Percentiles rank a stretch among this genome's conserved stretches.
These are phyloP conservation scores for Nakaseomyces nivariensis DNA, from an alignment of 1,139 yeast species.

Conservation along the genomic window DNA sequence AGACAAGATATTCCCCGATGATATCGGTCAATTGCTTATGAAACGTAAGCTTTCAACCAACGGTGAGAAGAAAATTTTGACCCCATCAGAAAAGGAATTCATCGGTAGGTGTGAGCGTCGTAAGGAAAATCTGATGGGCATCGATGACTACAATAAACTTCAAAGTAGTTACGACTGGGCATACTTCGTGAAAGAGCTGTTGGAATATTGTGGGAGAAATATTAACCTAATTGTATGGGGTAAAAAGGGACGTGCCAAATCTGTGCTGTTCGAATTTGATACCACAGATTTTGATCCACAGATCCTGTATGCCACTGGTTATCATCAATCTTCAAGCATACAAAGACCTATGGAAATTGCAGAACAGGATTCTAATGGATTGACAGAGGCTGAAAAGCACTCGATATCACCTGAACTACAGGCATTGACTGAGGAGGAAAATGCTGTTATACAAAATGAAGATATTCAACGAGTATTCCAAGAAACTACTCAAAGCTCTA, in stretches of 20 bases:
- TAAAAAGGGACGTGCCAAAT: slow-evolving; percentile 37
- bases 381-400: background rate
- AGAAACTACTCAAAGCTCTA: background rate
- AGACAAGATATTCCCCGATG: slow-evolving; percentile 65
- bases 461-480: background rate
- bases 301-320: slow-evolving; percentile 14
- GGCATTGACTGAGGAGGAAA: background rate
- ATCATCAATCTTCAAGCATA: slow-evolving; percentile 9
- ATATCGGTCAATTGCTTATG: slow-evolving; percentile 48
- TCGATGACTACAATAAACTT: slow-evolving; percentile 40
- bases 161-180: slow-evolving; percentile 65
- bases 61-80: slow-evolving; percentile 8
- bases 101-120: slow-evolving; percentile 52
- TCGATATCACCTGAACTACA: background rate
- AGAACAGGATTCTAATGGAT: background rate
- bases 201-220: slow-evolving; percentile 70
- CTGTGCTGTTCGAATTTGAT: slow-evolving; percentile 20
- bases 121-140: slow-evolving; percentile 48
- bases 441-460: background rate
- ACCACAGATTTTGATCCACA: slow-evolving; percentile 19
- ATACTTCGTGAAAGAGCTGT: slow-evolving; percentile 58
- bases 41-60: slow-evolving; percentile 37
- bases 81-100: slow-evolving; percentile 28
- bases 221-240: slow-evolving; percentile 69
- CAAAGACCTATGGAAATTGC: background rate